Base-by-base conservation (phyloP, 306 rosid species). In the Vigna reflexopilosa region DNA sequence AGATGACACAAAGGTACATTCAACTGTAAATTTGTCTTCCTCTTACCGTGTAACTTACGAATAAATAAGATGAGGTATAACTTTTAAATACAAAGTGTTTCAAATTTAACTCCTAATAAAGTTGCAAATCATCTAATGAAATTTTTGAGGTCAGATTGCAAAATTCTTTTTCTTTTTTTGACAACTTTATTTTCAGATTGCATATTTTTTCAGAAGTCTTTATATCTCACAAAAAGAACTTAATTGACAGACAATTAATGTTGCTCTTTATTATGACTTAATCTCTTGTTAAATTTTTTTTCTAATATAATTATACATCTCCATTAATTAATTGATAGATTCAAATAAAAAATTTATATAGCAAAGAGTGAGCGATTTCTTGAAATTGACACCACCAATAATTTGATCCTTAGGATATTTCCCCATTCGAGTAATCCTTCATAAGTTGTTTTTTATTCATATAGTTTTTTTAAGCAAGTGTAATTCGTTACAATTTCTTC, bases 1-100 rank as follows among this genome's bases (percentile, higher is more conserved):
- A 61, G 78, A 77, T 72, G 83, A 77, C 84, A 65, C 34, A 78
- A 58, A 72, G 80, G 66, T 68, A 24, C 71, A 66, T 36, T 80
- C 58, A 65, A 40, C 50, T 65, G 85, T 73, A 83, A 32, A 77
- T 86, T 24, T 70, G 28, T 26, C 28, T 26, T 26, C 3, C 36
- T 14, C 19, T 24, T 2, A 67, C 17, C 7, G 34, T 67, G 49
- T 66, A 67, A 19, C 72, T 34, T 32, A 16, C 6, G 47, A 38
- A 65, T 30, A 28, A 67, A 67, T 67, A 45, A 45, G 40, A 17
- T 67, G 20, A 20, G 55, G 8, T 67, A 22, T 14, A 67, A 5
- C 20, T 67, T 44, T 44, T 66, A 44, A 64, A 38, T 40, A 19
- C 2, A 65, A 24, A 38, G 3, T 16, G 32, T 65, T 9, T 17